Percentiles rank a stretch among this genome's conserved stretches.
Evolutionary conservation across 164 flowering plant species (phyloP).

Genomic region (Kalanchoe fedtschenkoi): DNA sequence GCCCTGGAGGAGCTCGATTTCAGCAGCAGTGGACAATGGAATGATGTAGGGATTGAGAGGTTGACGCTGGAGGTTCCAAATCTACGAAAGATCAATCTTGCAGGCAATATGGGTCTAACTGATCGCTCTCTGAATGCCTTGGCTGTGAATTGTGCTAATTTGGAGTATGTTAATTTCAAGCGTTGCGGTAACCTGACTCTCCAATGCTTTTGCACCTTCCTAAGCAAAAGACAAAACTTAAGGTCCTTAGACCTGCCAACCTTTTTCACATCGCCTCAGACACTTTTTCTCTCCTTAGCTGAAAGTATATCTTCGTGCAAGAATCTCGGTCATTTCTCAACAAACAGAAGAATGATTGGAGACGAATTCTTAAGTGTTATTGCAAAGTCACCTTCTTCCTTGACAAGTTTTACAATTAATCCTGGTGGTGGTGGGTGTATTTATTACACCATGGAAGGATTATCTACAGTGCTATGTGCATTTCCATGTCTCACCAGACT

Average conservation of each 20-base stretch:
- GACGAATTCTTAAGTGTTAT: background rate
- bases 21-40: background rate
- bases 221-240: background rate
- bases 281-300: background rate
- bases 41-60: background rate
- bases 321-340: background rate
- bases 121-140: background rate
- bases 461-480: background rate
- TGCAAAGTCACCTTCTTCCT: background rate
- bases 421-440: no score
- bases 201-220: background rate
- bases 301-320: background rate
- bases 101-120: background rate
- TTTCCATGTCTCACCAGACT: background rate
- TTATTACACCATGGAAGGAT: background rate
- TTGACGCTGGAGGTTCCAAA: background rate
- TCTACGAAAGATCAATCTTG: background rate
- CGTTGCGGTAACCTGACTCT: background rate
- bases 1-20: background rate
- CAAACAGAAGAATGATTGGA: no score
- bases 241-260: background rate
- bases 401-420: background rate
- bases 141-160: background rate
- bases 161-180: background rate
- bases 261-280: background rate